Evolutionary conservation across 2,329 filamentous ascomycete species (phyloP).

Genomic region (Colletotrichum sp.): DNA sequence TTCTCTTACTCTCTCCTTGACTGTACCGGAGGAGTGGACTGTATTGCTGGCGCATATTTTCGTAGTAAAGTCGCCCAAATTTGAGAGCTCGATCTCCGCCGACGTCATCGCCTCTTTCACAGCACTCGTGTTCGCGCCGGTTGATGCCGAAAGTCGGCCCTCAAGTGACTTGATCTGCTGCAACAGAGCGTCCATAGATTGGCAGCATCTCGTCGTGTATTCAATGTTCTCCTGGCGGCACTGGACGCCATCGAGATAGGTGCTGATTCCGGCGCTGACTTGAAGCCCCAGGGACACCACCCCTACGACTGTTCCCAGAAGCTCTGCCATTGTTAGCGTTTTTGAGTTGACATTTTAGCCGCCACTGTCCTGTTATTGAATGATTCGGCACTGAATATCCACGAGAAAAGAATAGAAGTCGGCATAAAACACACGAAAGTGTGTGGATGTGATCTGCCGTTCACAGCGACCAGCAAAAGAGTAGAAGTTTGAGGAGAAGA

Average conservation of each 20-base stretch:
- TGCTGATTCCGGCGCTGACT: neutral
- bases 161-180: neutral
- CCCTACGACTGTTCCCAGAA: neutral
- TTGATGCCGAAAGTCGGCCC: neutral
- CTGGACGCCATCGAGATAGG: neutral
- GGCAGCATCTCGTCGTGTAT: neutral
- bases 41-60: neutral
- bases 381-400: too few species aligned
- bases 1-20: neutral
- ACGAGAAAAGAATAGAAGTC: too few species aligned
- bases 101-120: neutral
- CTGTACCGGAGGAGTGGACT: fast-evolving
- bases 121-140: neutral
- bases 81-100: neutral
- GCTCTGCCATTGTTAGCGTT: neutral
- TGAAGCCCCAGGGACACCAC: neutral
- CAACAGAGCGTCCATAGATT: neutral
- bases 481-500: too few species aligned
- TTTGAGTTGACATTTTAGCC: too few species aligned
- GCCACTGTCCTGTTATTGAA: too few species aligned
- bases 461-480: too few species aligned
- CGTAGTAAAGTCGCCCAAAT: neutral
- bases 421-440: too few species aligned
- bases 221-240: neutral
- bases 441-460: too few species aligned